phyloP scores from a whole-genome alignment of 129 eudicot species.

The Pittosporum tobira region DNA sequence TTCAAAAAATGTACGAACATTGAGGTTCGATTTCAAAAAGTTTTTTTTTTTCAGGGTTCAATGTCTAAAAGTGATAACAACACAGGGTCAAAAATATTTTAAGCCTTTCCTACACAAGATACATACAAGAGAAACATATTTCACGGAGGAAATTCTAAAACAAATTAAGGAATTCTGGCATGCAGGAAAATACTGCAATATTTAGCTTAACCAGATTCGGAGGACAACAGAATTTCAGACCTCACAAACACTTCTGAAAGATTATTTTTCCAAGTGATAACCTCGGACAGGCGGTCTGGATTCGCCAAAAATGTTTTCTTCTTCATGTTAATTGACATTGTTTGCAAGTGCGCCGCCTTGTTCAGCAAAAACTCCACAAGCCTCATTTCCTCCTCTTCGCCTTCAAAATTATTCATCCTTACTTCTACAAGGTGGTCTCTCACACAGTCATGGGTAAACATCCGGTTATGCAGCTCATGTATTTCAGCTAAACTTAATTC shows the following conservation, averaged over 20 bases:
- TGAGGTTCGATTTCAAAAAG: too few relatives aligned
- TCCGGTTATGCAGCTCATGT: neutral
- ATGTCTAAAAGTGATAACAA: too few relatives aligned
- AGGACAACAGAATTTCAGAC: neutral
- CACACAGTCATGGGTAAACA: neutral
- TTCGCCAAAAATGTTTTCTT: neutral
- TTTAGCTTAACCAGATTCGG: neutral
- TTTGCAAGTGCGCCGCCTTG: constrained; percentile 1
- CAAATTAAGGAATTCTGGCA: too few relatives aligned
- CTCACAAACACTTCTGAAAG: neutral
- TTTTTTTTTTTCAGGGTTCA: too few relatives aligned
- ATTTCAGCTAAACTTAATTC: neutral
- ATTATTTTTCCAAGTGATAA: neutral
- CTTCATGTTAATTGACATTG: neutral
- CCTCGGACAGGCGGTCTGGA: neutral
- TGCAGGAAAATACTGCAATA: too few relatives aligned
- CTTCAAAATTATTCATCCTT: neutral
- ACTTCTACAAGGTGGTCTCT: constrained; percentile 1
- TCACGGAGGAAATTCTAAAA: too few relatives aligned
- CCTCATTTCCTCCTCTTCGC: neutral
- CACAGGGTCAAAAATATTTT: too few relatives aligned
- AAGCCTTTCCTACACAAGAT: too few relatives aligned
- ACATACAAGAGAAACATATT: too few relatives aligned
- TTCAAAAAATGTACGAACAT: too few relatives aligned
- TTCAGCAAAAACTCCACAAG: constrained; percentile 3